Percentiles rank a stretch among this genome's conserved stretches.
Evolutionary conservation across 176 grass and related monocot species (phyloP).

Genomic region (Paspalum vaginatum): DNA sequence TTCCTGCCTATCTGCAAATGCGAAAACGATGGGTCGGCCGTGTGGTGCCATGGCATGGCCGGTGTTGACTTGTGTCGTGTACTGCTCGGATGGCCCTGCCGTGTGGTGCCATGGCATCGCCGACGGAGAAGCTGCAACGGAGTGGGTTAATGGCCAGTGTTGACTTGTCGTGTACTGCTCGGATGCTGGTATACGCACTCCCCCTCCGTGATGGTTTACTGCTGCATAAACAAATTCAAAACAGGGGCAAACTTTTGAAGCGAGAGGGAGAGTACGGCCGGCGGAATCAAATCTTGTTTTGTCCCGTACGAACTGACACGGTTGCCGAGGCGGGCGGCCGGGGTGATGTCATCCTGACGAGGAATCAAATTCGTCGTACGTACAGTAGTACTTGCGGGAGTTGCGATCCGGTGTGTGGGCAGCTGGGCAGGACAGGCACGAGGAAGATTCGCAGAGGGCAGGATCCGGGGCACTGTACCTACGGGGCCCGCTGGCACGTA

Average conservation of each 20-base stretch:
- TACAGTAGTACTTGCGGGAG: not conserved
- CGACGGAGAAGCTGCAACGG: no score
- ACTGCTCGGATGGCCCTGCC: no score
- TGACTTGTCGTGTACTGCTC: no score
- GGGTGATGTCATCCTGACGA: constrained; percentile 22
- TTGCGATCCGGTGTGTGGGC: not conserved
- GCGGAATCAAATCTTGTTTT: not conserved
- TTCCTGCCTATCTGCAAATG: not conserved
- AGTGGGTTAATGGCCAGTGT: no score
- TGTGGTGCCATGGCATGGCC: not conserved
- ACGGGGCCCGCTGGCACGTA: not conserved
- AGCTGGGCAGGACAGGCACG: no score
- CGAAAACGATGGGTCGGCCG: not conserved
- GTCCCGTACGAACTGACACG: not conserved
- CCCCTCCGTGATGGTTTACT: not conserved
- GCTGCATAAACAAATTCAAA: not conserved
- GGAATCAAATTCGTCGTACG: no score
- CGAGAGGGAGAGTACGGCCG: not conserved
- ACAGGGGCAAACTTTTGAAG: not conserved
- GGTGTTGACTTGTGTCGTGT: no score
- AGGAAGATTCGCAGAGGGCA: no score
- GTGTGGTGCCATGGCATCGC: no score
- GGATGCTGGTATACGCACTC: no score
- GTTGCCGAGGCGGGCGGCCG: not conserved
- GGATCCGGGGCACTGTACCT: not conserved